phyloP scores from a whole-genome alignment of 148 eudicot species.

The Dianthus caryophyllus region DNA sequence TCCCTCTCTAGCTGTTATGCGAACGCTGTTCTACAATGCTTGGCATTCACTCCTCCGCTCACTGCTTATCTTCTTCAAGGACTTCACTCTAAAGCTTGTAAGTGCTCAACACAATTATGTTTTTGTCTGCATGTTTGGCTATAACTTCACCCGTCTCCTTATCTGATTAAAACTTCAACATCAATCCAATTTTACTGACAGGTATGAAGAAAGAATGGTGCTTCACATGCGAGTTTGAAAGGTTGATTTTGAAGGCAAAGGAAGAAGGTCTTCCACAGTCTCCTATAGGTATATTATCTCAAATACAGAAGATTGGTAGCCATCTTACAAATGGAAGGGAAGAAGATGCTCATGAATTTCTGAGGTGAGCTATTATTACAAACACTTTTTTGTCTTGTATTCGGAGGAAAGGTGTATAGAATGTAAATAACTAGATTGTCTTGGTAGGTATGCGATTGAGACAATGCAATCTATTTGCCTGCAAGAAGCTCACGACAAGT shows the following conservation, averaged over 20 bases:
- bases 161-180: neutral
- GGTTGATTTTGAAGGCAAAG: conserved; percentile 50
- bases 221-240: conserved; percentile 78
- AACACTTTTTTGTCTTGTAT: neutral
- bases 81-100: conserved; percentile 81
- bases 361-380: conserved; percentile 41
- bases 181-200: conserved; percentile 25
- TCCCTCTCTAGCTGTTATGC: conserved; percentile 65
- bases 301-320: conserved; percentile 58
- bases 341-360: conserved; percentile 95
- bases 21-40: conserved; percentile 80
- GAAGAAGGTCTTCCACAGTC: conserved; percentile 50
- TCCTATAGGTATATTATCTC: conserved; percentile 57
- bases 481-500: conserved; percentile 45
- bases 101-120: conserved; percentile 23
- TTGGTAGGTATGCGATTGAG: conserved; percentile 65
- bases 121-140: neutral
- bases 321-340: conserved; percentile 65
- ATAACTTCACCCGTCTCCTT: neutral
- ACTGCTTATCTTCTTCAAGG: conserved; percentile 83
- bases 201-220: conserved; percentile 77
- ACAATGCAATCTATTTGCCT: conserved; percentile 70
- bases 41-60: conserved; percentile 83
- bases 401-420: conserved; percentile 5
- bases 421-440: conserved; percentile 10